Evolutionary conservation across 164 flowering plant genomes (phyloP).

Genomic region (Sextonia rubra): DNA sequence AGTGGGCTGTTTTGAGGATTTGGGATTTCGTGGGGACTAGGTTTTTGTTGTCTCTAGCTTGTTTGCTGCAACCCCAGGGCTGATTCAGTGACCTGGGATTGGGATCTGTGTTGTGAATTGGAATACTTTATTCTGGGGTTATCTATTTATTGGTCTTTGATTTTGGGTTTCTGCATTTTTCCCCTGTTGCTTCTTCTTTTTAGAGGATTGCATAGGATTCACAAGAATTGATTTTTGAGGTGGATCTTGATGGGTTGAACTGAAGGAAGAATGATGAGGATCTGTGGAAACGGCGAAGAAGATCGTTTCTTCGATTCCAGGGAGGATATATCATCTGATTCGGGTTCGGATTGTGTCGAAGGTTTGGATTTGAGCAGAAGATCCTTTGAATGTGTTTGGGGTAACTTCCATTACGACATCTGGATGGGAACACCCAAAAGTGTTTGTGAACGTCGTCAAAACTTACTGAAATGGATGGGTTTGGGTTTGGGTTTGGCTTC

Average conservation of each 20-base stretch:
- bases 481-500: too few species aligned
- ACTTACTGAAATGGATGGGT: constrained; percentile 55
- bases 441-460: constrained; percentile 54
- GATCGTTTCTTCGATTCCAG: constrained; percentile 58
- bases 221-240: constrained; percentile 4
- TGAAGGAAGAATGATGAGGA: constrained; percentile 16
- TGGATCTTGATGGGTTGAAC: constrained; percentile 11
- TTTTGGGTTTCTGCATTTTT: background rate
- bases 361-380: constrained; percentile 9
- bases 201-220: constrained; percentile 11
- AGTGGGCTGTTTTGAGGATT: constrained; percentile 10
- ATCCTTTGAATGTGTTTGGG: constrained; percentile 1
- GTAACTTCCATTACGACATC: constrained; percentile 32
- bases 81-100: constrained; percentile 60
- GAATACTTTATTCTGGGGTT: constrained; percentile 12
- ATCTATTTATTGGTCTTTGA: background rate
- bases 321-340: constrained; percentile 55
- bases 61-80: constrained; percentile 17
- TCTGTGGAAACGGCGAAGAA: constrained; percentile 25
- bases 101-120: constrained; percentile 47
- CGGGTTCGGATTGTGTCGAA: constrained; percentile 39
- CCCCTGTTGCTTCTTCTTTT: background rate
- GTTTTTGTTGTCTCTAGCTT: constrained; percentile 10
- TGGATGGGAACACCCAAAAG: constrained; percentile 54
- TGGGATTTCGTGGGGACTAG: constrained; percentile 12